Conservation (phyloP, 1,284 basidiomycete species). For the Trichosporon coremiiforme region DNA sequence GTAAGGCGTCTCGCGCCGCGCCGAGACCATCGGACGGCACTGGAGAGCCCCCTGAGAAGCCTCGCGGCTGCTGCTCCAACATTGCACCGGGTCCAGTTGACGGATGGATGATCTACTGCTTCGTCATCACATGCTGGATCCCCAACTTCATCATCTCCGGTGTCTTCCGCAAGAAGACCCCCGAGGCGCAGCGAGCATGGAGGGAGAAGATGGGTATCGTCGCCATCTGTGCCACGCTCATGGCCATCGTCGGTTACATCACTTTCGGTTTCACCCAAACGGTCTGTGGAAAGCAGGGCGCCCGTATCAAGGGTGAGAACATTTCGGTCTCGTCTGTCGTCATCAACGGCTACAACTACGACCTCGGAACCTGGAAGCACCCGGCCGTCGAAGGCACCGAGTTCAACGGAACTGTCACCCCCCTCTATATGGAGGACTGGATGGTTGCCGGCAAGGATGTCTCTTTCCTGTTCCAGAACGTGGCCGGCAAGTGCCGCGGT, state of each 20-base stretch:
- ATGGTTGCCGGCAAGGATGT: constrained; percentile 81
- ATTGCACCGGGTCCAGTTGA: constrained; percentile 82
- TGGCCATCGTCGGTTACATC: constrained; percentile 94
- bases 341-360: constrained; percentile 91
- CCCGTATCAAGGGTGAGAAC: constrained; percentile 72
- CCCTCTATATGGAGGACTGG: constrained; percentile 76
- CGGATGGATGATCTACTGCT: constrained; percentile 95
- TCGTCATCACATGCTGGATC: constrained; percentile 78
- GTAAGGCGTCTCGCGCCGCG: constrained; percentile 64
- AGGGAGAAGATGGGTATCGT: constrained; percentile 96
- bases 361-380: constrained; percentile 82
- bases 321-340: constrained; percentile 81
- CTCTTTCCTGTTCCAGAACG: constrained; percentile 91
- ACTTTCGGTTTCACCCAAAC: constrained; percentile 98
- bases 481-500: constrained; percentile 76
- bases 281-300: constrained; percentile 82
- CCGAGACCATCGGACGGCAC: constrained; percentile 44
- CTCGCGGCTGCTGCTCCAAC: constrained; percentile 34
- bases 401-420: constrained; percentile 80
- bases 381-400: constrained; percentile 63
- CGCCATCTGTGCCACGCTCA: constrained; percentile 73
- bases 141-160: constrained; percentile 69
- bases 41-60: constrained; percentile 24
- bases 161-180: constrained; percentile 73
- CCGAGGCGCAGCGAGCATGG: constrained; percentile 93